Conservation (phyloP, 2,329 filamentous ascomycete species). For the Hypoxylon sp. region DNA sequence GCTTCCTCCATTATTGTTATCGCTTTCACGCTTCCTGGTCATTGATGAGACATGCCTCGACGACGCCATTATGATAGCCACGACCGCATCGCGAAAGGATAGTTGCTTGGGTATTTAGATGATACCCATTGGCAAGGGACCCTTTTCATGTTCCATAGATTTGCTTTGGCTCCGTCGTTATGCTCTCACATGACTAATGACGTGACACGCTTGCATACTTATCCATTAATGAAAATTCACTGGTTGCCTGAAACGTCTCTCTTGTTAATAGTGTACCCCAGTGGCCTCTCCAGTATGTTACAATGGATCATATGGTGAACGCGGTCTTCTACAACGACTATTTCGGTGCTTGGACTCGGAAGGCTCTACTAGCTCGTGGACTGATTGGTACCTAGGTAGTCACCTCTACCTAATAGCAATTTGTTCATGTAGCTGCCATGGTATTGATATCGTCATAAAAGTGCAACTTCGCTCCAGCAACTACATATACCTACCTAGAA, state of each 20-base stretch:
- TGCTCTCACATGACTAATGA: background rate
- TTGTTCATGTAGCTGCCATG: background rate
- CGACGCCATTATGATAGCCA: background rate
- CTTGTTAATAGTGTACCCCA: background rate
- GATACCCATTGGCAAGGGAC: background rate
- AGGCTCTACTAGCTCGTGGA: background rate
- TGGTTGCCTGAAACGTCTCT: background rate
- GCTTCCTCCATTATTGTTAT: background rate
- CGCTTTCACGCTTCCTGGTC: background rate
- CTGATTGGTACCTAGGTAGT: background rate
- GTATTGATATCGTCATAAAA: background rate
- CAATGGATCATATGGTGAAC: background rate
- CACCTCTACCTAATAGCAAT: background rate
- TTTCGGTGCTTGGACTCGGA: background rate
- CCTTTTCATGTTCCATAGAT: background rate
- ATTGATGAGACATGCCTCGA: background rate
- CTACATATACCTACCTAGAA: too few species aligned
- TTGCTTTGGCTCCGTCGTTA: background rate
- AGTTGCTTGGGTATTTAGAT: background rate
- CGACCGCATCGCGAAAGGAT: background rate
- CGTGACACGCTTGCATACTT: background rate
- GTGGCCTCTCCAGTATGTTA: background rate
- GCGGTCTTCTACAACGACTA: background rate
- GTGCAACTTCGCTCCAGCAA: background rate
- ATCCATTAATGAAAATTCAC: background rate